These are phyloP conservation scores for Collybia sp. DNA, from an alignment of 768 basidiomycete species.

Conservation along the genomic window DNA sequence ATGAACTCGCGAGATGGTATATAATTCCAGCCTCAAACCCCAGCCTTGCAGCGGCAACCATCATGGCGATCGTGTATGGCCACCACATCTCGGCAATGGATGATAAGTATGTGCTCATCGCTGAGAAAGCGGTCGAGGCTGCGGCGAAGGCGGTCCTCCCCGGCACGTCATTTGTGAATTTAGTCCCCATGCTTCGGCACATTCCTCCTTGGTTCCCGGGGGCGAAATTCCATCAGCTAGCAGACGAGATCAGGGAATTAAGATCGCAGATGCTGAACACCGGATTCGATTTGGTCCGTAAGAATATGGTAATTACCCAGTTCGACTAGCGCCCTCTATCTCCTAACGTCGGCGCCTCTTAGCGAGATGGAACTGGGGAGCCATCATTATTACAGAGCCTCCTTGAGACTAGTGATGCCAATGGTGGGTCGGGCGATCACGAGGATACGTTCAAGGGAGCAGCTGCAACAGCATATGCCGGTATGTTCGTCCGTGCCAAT, in stretches of 20 bases:
- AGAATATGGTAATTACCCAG: constrained; percentile 8
- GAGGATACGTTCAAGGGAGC: not conserved
- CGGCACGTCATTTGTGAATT: constrained; percentile 16
- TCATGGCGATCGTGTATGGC: constrained; percentile 31
- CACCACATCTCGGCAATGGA: constrained; percentile 15
- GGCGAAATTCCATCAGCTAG: constrained; percentile 18
- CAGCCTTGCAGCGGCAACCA: constrained; percentile 27
- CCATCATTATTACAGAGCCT: constrained; percentile 6
- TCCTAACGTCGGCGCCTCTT: not conserved
- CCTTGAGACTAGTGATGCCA: constrained; percentile 1
- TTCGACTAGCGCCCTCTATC: not conserved
- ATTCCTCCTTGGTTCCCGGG: constrained; percentile 29
- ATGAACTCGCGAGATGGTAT: too few species aligned
- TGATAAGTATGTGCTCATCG: constrained; percentile 16
- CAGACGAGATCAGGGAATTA: constrained; percentile 6
- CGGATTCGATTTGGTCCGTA: constrained; percentile 14
- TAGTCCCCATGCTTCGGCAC: constrained; percentile 17
- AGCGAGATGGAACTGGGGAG: constrained; percentile 10
- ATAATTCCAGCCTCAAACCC: not conserved
- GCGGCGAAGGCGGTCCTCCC: constrained; percentile 14
- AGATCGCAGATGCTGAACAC: constrained; percentile 12
- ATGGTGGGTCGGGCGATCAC: not conserved
- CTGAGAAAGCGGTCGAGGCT: constrained; percentile 10
- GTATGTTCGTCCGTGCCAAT: not conserved
- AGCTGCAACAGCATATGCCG: not conserved